phyloP scores from a whole-genome alignment of 2,329 filamentous ascomycete genomes.

The Colletotrichum sp. region DNA sequence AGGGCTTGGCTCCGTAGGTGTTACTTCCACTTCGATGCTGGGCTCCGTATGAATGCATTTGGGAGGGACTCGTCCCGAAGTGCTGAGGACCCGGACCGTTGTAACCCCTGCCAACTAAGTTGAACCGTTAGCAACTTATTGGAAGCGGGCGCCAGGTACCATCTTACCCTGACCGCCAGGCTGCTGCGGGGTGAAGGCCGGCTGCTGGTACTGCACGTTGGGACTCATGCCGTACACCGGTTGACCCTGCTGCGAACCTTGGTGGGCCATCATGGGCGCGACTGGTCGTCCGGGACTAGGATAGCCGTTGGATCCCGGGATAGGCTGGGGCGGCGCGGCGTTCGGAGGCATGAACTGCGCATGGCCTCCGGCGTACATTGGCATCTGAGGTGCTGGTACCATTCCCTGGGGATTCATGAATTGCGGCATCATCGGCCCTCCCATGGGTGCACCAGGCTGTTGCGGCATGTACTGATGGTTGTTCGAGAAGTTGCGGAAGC shows the following conservation, averaged over 20 bases:
- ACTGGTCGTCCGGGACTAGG: slow-evolving; percentile 83
- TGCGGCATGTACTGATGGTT: slow-evolving; percentile 75
- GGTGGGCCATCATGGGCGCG: slow-evolving; percentile 92
- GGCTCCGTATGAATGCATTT: slow-evolving; percentile 66
- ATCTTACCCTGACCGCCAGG: slow-evolving; percentile 72
- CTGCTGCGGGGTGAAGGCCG: slow-evolving; percentile 73
- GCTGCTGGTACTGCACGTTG: slow-evolving; percentile 76
- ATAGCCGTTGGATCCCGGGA: slow-evolving; percentile 76
- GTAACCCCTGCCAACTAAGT: slow-evolving; percentile 65
- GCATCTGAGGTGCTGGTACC: slow-evolving; percentile 74
- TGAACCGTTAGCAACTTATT: slow-evolving; percentile 42
- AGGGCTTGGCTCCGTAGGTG: slow-evolving; percentile 57
- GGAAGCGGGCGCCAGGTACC: slow-evolving; percentile 13
- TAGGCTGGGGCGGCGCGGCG: slow-evolving; percentile 59
- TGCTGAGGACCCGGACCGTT: slow-evolving; percentile 65
- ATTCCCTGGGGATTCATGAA: slow-evolving; percentile 79
- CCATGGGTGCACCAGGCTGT: slow-evolving; percentile 70
- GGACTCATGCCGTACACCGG: slow-evolving; percentile 79
- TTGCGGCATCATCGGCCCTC: slow-evolving; percentile 79
- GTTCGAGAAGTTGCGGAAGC: slow-evolving; percentile 74
- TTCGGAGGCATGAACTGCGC: slow-evolving; percentile 68
- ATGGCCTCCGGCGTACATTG: slow-evolving; percentile 76
- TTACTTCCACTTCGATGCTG: slow-evolving; percentile 65
- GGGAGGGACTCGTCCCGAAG: slow-evolving; percentile 70
- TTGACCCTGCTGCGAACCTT: slow-evolving; percentile 92